These are phyloP conservation scores for Viola odorata DNA, from an alignment of 345 rosid genomes.

Conservation along the genomic window DNA sequence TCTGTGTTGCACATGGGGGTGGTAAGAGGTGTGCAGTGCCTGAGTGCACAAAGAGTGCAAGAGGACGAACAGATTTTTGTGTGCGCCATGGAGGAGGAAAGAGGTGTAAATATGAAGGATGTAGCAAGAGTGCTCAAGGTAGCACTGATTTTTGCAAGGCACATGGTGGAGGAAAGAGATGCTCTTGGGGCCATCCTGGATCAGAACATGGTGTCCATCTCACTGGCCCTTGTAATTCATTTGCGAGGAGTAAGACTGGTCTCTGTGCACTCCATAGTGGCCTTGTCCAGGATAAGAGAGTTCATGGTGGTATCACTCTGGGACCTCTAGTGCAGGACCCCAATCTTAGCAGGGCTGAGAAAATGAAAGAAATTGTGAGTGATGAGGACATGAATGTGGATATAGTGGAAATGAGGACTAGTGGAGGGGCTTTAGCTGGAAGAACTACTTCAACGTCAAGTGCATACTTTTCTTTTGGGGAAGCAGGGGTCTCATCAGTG, in stretches of 20 bases:
- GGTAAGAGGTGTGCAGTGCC: conserved; percentile 89
- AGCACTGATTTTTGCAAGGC: conserved; percentile 97
- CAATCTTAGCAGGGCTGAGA: conserved; percentile 36
- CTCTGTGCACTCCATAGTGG: conserved; percentile 81
- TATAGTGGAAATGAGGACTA: conserved; percentile 24
- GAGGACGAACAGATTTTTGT: conserved; percentile 90
- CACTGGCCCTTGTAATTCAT: conserved; percentile 70
- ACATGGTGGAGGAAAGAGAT: conserved; percentile 94
- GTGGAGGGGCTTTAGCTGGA: conserved; percentile 28
- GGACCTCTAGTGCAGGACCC: conserved; percentile 54
- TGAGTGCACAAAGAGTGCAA: conserved; percentile 92
- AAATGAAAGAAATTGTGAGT: conserved; percentile 41
- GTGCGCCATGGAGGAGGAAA: conserved; percentile 99
- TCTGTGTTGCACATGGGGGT: conserved; percentile 97
- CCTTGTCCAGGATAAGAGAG: conserved; percentile 74
- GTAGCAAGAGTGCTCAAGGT: conserved; percentile 97
- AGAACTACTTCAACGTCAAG: conserved; percentile 26
- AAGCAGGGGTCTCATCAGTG: conserved; percentile 21
- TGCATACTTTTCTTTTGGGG: conserved; percentile 15
- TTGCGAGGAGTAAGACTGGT: conserved; percentile 84
- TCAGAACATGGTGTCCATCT: conserved; percentile 52
- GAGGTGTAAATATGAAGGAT: conserved; percentile 79
- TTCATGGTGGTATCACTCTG: conserved; percentile 69
- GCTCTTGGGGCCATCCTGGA: conserved; percentile 89
- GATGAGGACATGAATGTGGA: conserved; percentile 60